Conservation (phyloP, 805 yeast genomes). For the Candida coleopterorum region DNA sequence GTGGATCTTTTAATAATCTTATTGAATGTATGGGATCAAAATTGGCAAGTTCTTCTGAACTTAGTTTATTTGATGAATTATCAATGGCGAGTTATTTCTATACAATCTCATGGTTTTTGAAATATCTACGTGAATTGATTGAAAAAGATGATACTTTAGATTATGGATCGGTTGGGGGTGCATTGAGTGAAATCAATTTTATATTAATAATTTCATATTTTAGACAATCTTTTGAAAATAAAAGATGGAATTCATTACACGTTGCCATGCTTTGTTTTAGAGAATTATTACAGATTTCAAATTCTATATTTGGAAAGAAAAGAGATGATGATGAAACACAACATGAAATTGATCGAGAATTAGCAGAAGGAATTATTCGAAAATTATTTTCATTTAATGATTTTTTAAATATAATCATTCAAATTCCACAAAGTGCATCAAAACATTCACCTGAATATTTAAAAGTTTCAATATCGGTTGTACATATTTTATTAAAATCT, state of each 20-base stretch:
- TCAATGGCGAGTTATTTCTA: slow-evolving; percentile 48
- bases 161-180: slow-evolving; percentile 47
- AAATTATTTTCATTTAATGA: slow-evolving; percentile 66
- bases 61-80: slow-evolving; percentile 27
- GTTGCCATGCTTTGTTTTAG: slow-evolving; percentile 65
- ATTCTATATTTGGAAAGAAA: slow-evolving; percentile 35
- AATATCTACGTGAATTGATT: slow-evolving; percentile 47
- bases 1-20: slow-evolving; percentile 71
- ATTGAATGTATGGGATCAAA: slow-evolving; percentile 47
- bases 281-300: slow-evolving; percentile 50
- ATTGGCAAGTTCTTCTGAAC: slow-evolving; percentile 26
- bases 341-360: slow-evolving; percentile 31
- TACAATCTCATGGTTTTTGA: slow-evolving; percentile 70
- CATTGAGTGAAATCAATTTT: slow-evolving; percentile 58
- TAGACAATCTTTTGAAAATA: slow-evolving; percentile 37
- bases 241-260: slow-evolving; percentile 58
- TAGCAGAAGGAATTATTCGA: slow-evolving; percentile 56
- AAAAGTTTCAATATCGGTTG: slow-evolving; percentile 56
- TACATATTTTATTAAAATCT: slow-evolving; percentile 59
- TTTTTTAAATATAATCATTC: slow-evolving; percentile 50
- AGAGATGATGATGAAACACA: slow-evolving; percentile 41
- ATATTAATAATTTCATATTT: slow-evolving; percentile 46
- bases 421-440: slow-evolving; percentile 58
- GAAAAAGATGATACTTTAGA: slow-evolving; percentile 14
- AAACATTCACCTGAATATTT: slow-evolving; percentile 62